These are phyloP conservation scores for Diversispora epigaea DNA, from an alignment of 192 early-diverging fungal genomes.

Conservation along the genomic window DNA sequence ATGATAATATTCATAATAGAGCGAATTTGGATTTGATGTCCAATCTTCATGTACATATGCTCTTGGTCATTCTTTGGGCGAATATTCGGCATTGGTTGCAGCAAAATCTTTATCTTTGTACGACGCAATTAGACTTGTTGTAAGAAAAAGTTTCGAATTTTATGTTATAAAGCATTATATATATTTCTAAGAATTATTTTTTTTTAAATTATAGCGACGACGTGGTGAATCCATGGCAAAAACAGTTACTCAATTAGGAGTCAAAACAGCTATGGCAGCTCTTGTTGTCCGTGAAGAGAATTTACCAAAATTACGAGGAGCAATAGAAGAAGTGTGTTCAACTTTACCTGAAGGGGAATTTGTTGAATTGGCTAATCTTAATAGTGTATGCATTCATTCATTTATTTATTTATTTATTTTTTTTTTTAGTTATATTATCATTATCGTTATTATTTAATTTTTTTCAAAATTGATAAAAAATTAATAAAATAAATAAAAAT, in stretches of 20 bases:
- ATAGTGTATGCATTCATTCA: slow-evolving; percentile 64
- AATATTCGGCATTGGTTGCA: slow-evolving; percentile 80
- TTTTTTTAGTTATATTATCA: not conserved
- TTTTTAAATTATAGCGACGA: slow-evolving; percentile 48
- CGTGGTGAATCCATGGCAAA: slow-evolving; percentile 89
- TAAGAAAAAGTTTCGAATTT: slow-evolving; percentile 34
- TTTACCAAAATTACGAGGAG: slow-evolving; percentile 67
- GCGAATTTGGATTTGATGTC: slow-evolving; percentile 77
- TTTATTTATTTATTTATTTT: too few relatives aligned
- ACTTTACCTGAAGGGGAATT: slow-evolving; percentile 68
- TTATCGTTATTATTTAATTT: not conserved
- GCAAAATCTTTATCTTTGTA: slow-evolving; percentile 62
- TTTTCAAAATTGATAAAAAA: not conserved
- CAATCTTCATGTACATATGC: slow-evolving; percentile 71
- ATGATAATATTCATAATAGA: slow-evolving; percentile 24
- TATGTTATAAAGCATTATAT: not conserved
- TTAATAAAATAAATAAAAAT: too few relatives aligned
- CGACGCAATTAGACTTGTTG: slow-evolving; percentile 86
- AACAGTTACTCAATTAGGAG: slow-evolving; percentile 61
- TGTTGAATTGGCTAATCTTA: slow-evolving; percentile 87
- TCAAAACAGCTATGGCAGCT: slow-evolving; percentile 84
- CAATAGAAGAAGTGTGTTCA: slow-evolving; percentile 64
- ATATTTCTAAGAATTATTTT: not conserved
- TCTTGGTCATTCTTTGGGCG: slow-evolving; percentile 92
- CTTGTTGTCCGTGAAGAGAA: slow-evolving; percentile 73